Conservation (phyloP, 257 asterid genomes). For the Gardenia jasminoides region DNA sequence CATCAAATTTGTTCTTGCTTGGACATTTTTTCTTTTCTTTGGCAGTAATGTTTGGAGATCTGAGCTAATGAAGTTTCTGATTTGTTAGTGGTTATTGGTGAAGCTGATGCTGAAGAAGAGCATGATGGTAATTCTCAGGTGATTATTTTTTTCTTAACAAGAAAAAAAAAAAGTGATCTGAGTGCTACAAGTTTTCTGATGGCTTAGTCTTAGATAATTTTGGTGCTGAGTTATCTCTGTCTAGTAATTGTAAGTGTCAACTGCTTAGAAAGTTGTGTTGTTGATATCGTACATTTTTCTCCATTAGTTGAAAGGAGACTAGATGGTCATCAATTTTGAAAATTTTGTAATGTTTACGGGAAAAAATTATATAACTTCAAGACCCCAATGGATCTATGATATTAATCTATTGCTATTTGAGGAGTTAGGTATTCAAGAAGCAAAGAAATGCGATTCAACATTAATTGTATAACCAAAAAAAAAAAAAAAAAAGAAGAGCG, state of each 20-base stretch:
- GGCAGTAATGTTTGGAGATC: not conserved
- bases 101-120: constrained; percentile 49
- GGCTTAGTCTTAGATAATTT: not conserved
- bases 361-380: no score
- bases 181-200: not conserved
- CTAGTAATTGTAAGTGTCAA: not conserved
- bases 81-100: constrained; percentile 52
- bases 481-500: no score
- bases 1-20: not conserved
- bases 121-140: constrained; percentile 70
- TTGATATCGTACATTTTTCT: no score
- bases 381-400: no score
- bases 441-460: no score
- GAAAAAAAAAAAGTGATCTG: not conserved
- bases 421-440: no score
- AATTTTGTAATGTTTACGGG: no score
- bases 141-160: constrained; percentile 9
- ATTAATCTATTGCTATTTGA: no score
- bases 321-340: no score
- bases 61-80: constrained; percentile 19
- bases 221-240: not conserved
- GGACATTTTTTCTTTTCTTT: constrained; percentile 2
- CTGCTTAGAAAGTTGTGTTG: not conserved
- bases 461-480: no score
- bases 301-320: not conserved